Evolutionary conservation across 2,329 filamentous ascomycete genomes (phyloP).

Genomic region (Pezicula rhizophila): DNA sequence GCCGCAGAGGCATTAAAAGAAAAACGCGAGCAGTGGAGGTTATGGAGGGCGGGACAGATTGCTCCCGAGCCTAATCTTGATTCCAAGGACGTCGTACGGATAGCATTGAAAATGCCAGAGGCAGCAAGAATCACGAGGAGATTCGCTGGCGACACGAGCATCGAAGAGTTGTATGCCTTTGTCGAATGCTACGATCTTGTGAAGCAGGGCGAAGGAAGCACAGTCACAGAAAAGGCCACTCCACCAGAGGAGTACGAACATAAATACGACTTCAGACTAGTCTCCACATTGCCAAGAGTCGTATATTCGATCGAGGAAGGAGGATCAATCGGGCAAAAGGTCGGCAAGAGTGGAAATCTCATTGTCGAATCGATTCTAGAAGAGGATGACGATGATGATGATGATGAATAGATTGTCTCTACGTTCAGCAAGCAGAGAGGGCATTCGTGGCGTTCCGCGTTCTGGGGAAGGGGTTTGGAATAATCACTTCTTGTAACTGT

Average conservation of each 20-base stretch:
- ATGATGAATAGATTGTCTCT: constrained; percentile 11
- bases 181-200: constrained; percentile 81
- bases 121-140: constrained; percentile 71
- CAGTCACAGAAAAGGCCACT: constrained; percentile 8
- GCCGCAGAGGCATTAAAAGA: constrained; percentile 47
- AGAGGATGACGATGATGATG: constrained; percentile 21
- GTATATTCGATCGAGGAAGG: constrained; percentile 67
- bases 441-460: too few relatives aligned
- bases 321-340: constrained; percentile 61
- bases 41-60: constrained; percentile 69
- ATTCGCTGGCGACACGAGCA: constrained; percentile 61
- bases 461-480: too few relatives aligned
- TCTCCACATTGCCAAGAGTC: constrained; percentile 76
- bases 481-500: too few relatives aligned
- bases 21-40: constrained; percentile 61
- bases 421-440: constrained; percentile 22
- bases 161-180: constrained; percentile 93
- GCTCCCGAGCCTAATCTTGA: constrained; percentile 59
- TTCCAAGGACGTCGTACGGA: constrained; percentile 65
- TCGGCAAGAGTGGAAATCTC: constrained; percentile 80
- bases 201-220: constrained; percentile 30
- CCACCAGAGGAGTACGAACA: constrained; percentile 69
- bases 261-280: constrained; percentile 77
- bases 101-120: constrained; percentile 59
- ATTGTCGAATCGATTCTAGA: constrained; percentile 69